Evolutionary conservation across 2,329 filamentous ascomycete genomes (phyloP).

Genomic region (Sclerotinia nivalis): DNA sequence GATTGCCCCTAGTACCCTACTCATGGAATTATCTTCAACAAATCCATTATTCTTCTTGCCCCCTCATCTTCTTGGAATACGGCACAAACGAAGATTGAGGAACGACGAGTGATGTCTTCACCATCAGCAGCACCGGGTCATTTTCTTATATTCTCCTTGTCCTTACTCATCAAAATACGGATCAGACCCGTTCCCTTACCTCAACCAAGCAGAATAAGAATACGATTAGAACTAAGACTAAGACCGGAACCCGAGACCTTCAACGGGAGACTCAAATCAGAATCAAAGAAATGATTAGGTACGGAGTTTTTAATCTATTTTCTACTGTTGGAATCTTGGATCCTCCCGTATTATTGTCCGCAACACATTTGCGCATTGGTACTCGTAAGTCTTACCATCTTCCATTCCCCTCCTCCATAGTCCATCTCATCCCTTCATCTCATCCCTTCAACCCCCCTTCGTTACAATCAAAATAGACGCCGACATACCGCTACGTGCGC

Average conservation of each 20-base stretch:
- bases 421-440: neutral
- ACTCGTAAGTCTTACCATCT: neutral
- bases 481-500: neutral
- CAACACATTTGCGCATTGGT: neutral
- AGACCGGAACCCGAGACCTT: neutral
- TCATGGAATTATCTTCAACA: neutral
- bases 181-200: neutral
- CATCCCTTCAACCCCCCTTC: conserved; percentile 6
- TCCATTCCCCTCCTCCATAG: neutral
- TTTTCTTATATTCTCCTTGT: conserved; percentile 2
- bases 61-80: neutral
- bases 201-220: neutral
- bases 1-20: neutral
- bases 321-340: neutral
- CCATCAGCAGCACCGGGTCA: conserved; percentile 5
- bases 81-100: neutral
- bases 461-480: neutral
- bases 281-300: neutral
- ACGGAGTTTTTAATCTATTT: neutral
- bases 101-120: neutral
- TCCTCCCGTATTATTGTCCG: neutral
- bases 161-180: conserved; percentile 3
- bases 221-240: neutral
- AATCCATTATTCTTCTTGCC: neutral
- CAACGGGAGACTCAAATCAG: neutral